Conservation (phyloP, 352 stramenopile species). For the Globisporangium alternatum region DNA sequence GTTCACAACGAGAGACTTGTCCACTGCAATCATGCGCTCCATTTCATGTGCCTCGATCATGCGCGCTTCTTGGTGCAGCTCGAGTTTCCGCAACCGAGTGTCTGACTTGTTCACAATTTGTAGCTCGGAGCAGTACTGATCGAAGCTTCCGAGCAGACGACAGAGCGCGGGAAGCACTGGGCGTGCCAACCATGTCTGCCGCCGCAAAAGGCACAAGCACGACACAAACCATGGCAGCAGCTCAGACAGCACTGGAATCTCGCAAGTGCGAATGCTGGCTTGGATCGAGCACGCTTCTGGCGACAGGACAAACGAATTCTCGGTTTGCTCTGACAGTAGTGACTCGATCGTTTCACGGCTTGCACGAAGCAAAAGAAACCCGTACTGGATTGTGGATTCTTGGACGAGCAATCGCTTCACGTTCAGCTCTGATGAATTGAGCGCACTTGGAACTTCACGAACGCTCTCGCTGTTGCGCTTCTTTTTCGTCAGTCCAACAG, state of each 20-base stretch:
- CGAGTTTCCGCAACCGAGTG: conserved; percentile 58
- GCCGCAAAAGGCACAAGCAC: conserved; percentile 74
- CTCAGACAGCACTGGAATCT: conserved; percentile 56
- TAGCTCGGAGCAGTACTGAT: conserved; percentile 74
- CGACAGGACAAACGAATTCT: conserved; percentile 42
- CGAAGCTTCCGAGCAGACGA: conserved; percentile 57
- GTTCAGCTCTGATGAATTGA: conserved; percentile 3
- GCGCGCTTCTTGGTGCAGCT: conserved; percentile 54
- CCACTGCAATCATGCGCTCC: conserved; percentile 46
- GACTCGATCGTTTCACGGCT: conserved; percentile 50
- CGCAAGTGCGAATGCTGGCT: conserved; percentile 35
- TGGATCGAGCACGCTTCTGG: conserved; percentile 22
- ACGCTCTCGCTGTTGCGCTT: conserved; percentile 16
- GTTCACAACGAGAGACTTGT: conserved; percentile 41
- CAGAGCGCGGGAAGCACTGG: conserved; percentile 64
- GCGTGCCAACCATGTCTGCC: conserved; percentile 75
- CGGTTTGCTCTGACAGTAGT: conserved; percentile 45
- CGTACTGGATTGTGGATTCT: conserved; percentile 65
- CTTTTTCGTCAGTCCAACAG: conserved; percentile 58
- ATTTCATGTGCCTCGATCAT: conserved; percentile 64
- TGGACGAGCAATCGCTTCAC: conserved; percentile 53
- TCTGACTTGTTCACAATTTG: conserved; percentile 61
- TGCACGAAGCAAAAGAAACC: conserved; percentile 56
- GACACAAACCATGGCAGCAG: conserved; percentile 78
- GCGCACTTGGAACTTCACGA: not conserved